Evolutionary conservation across 2,329 filamentous ascomycete genomes (phyloP).

Genomic region (Mycogone perniciosa): DNA sequence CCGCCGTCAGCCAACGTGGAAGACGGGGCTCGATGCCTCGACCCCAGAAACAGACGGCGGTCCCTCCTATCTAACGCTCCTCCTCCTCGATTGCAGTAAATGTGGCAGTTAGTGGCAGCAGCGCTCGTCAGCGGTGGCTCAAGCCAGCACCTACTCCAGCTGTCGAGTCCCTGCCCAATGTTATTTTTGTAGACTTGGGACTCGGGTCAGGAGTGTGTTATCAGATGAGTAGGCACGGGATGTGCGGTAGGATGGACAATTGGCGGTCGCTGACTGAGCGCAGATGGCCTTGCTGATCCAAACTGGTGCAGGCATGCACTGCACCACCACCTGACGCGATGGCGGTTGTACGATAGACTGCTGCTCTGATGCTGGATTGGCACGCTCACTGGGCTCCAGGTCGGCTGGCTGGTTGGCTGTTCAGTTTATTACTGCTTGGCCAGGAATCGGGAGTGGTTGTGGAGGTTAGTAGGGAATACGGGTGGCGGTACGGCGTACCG

Average conservation of each 20-base stretch:
- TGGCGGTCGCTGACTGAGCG: conserved; percentile 8
- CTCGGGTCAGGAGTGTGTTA: conserved; percentile 9
- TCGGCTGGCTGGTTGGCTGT: conserved; percentile 2
- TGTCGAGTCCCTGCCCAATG: conserved; percentile 3
- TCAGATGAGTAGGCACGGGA: conserved; percentile 10
- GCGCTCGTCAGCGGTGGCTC: background rate
- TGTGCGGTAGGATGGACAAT: conserved; percentile 6
- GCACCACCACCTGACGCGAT: conserved; percentile 1
- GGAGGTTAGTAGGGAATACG: conserved; percentile 6
- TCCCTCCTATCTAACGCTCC: background rate
- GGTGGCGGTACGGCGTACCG: background rate
- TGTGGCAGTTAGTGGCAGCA: background rate
- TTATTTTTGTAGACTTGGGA: conserved; percentile 4
- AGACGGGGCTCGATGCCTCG: conserved; percentile 1
- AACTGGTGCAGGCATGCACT: conserved; percentile 4
- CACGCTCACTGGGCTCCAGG: background rate
- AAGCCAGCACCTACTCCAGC: background rate
- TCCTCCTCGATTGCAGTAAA: background rate
- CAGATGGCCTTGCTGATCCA: background rate
- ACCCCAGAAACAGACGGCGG: background rate
- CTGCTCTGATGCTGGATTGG: background rate
- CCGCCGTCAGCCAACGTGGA: conserved; percentile 26
- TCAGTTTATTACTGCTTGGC: background rate
- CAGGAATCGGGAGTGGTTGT: conserved; percentile 7
- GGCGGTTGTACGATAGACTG: conserved; percentile 1